phyloP scores from a whole-genome alignment of 2,329 filamentous ascomycete species.

The Trichoderma sp. region DNA sequence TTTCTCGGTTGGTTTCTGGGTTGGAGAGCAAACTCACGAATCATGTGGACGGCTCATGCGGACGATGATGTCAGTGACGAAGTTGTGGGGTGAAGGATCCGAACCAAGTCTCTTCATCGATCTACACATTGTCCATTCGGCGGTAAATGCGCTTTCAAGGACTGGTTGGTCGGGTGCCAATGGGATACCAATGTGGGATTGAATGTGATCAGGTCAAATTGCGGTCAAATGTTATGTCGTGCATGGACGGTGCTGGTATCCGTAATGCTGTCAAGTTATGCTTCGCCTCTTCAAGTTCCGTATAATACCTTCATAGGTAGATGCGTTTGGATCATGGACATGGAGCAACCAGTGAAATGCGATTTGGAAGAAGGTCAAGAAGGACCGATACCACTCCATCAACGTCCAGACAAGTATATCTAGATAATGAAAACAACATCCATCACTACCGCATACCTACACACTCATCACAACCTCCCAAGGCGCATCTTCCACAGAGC shows the following conservation, averaged over 20 bases:
- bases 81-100: neutral
- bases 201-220: too few relatives aligned
- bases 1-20: neutral
- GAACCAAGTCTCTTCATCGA: neutral
- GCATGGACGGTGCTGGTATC: neutral
- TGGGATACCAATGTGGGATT: too few relatives aligned
- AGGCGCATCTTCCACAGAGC: constrained; percentile 38
- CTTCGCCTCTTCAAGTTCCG: neutral
- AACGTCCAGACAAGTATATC: neutral
- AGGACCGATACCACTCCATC: too few relatives aligned
- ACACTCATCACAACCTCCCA: constrained; percentile 24
- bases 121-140: too few relatives aligned
- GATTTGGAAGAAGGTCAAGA: too few relatives aligned
- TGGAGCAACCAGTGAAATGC: too few relatives aligned
- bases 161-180: too few relatives aligned
- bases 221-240: too few relatives aligned
- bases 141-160: too few relatives aligned
- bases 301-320: neutral
- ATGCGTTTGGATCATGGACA: neutral
- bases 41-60: neutral
- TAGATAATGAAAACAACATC: too few relatives aligned
- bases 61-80: constrained; percentile 14
- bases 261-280: neutral
- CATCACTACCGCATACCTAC: too few relatives aligned
- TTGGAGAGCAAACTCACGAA: too few relatives aligned